Conservation (phyloP, 805 yeast genomes). For the Dipodascopsis tothii region DNA sequence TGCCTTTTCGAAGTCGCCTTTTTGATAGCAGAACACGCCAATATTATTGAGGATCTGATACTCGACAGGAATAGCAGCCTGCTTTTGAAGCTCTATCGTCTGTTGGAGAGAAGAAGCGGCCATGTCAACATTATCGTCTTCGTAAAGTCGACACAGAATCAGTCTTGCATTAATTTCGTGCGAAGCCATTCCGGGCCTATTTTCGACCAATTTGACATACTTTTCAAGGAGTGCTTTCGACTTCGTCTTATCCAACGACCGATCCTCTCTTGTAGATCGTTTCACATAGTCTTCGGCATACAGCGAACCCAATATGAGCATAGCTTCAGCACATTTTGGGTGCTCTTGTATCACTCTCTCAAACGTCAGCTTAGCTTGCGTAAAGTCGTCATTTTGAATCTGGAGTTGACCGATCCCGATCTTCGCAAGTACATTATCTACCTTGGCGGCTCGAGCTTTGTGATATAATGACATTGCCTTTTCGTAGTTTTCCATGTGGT, state of each 20-base stretch:
- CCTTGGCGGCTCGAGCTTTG: constrained; percentile 56
- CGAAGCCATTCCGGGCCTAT: constrained; percentile 45
- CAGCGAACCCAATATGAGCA: constrained; percentile 61
- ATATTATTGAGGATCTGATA: constrained; percentile 66
- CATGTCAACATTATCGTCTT: constrained; percentile 53
- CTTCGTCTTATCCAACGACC: constrained; percentile 35
- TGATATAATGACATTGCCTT: constrained; percentile 66
- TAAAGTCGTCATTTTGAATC: constrained; percentile 59
- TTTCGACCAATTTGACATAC: constrained; percentile 56
- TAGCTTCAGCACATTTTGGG: constrained; percentile 65
- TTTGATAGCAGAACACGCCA: constrained; percentile 72
- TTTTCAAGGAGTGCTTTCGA: constrained; percentile 62
- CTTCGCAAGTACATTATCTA: constrained; percentile 58
- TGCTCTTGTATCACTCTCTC: constrained; percentile 62
- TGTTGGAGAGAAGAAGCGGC: constrained; percentile 57
- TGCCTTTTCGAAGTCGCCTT: constrained; percentile 54
- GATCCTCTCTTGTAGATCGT: constrained; percentile 30
- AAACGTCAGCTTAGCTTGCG: constrained; percentile 79
- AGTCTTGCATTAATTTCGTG: constrained; percentile 57
- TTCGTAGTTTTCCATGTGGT: constrained; percentile 51
- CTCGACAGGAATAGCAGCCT: constrained; percentile 23
- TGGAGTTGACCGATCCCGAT: constrained; percentile 84
- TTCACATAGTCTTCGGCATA: constrained; percentile 41
- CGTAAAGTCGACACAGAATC: constrained; percentile 62
- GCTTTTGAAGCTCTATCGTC: constrained; percentile 47